Evolutionary conservation across 129 eudicot genomes (phyloP), one percentile per base, ranked within the genome.

Genomic region (Pittosporum tobira): DNA sequence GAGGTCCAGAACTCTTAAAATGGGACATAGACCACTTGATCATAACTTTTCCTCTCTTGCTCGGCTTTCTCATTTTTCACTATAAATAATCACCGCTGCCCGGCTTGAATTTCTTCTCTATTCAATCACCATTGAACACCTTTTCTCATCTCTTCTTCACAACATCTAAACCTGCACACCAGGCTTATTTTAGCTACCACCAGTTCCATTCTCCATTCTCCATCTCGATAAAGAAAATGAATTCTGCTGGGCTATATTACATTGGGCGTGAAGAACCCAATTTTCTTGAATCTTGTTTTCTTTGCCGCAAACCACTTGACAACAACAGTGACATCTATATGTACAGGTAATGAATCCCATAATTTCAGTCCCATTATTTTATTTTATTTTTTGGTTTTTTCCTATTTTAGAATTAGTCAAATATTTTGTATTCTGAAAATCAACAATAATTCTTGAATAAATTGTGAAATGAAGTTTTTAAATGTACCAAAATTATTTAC

Each of bases 261-360:
- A 64, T 79, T 25, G 78, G 84, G 21, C 62, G 60, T 73, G 78
- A 73, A 48, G 69, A 75, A 19, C 65, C 93, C 65, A 69, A 85
- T 54, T 89, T 89, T 61, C 95, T 89, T 63, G 91, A 85, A 57
- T 71, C 93, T 47, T 89, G 97, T 72, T 61, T 47, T 29, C 81
- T 82, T 34, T 89, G 97, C 78, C 76, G 69, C 48, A 89, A 75
- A 45, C 56, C 76, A 29, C 61, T 89, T 5, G 72, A 74, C 64
- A 80, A 71, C 38, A 82, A 81, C 72, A 76, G 54, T 69, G 97
- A 89, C 66, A 89, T 89, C 75, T 89, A 65, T 69, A 89, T 89
- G 97, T 84, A 84, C 74, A 84, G 88, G 94, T 84, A 74, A 56
- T 44, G 13, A 22, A 21, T 26, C 31, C 24, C 19, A 26, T 22